These are phyloP conservation scores for Parathielavia appendiculata DNA, from an alignment of 495 filamentous ascomycete species.

Conservation along the genomic window DNA sequence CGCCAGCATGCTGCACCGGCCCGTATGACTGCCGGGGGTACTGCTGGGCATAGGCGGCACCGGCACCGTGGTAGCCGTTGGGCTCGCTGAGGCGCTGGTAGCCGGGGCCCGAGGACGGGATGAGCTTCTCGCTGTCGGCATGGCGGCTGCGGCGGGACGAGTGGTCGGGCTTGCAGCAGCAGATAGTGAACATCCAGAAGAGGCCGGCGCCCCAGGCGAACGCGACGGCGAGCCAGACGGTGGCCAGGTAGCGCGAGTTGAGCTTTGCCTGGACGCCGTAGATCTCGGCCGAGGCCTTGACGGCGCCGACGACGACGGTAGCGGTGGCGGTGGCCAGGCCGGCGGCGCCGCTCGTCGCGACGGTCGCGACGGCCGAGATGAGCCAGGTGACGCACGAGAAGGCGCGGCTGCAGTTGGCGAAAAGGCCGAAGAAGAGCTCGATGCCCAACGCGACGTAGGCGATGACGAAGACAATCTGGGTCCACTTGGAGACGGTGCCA, in stretches of 20 bases:
- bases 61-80: slow-evolving; percentile 23
- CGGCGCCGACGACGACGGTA: slow-evolving; percentile 60
- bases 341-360: slow-evolving; percentile 57
- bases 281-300: slow-evolving; percentile 56
- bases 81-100: slow-evolving; percentile 45
- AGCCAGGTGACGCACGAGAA: slow-evolving; percentile 49
- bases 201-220: slow-evolving; percentile 66
- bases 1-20: slow-evolving; percentile 25
- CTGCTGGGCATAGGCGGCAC: slow-evolving; percentile 29
- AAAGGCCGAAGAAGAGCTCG: slow-evolving; percentile 73
- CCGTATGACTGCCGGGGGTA: slow-evolving; percentile 35
- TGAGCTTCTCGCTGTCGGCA: slow-evolving; percentile 43
- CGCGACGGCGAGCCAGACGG: slow-evolving; percentile 72
- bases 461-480: slow-evolving; percentile 69
- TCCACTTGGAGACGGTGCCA: slow-evolving; percentile 69
- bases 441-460: slow-evolving; percentile 65
- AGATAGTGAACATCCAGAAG: slow-evolving; percentile 87
- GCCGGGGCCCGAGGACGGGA: slow-evolving; percentile 28
- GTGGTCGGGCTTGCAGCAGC: slow-evolving; percentile 67
- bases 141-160: slow-evolving; percentile 16
- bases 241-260: slow-evolving; percentile 61
- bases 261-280: slow-evolving; percentile 62
- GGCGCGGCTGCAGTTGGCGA: slow-evolving; percentile 52
- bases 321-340: slow-evolving; percentile 57
- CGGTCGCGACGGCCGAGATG: slow-evolving; percentile 47